Evolutionary conservation across 441 rosid genomes (phyloP), one percentile per base, ranked within the genome.

Genomic region (Euphorbia corollata): DNA sequence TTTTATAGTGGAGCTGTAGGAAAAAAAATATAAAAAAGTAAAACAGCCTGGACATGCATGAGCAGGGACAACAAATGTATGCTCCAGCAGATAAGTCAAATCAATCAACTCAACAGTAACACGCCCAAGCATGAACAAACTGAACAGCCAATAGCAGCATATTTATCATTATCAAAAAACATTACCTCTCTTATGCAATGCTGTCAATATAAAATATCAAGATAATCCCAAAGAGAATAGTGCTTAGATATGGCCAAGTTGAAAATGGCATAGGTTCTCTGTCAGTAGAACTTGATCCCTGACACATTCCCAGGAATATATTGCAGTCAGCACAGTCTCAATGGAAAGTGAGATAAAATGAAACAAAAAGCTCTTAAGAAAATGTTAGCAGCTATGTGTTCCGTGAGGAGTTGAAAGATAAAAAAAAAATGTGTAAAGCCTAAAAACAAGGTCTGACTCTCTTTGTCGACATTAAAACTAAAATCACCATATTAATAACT

Each of bases 101-200:
- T 39, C 63, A 50, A 38, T 18, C 39, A 67, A 3, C 24, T 50
- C 38, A 45, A 6, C 10, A 47, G 8, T 19, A 27, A 38, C 6
- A 12, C 56, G n/a, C 50, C 12, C 36, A 48, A 30, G 7, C 47
- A 55, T n/a, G 32, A 61, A 18, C 67, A 64, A 59, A 27, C 36
- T 9, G 16, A 18, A 71, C 38, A 54, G 8, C 22, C 63, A 55
- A 73, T 20, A 62, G 63, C 73, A 70, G 59, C 24, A 16, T 20
- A 36, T 20, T 1, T 27, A 59, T 3, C 30, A 0, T 55, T 43
- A 18, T 9, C 58, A 22, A 71, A 23, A 51, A 59, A 74, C 67
- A 64, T 68, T 84, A 91, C 99, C 92, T 93, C 81, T 93, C 99
- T 79, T 91, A 97, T 45, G 97, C 96, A 36, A 93, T 82, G 71